A percentile compares a stretch with the other conserved stretches of the same genome.
Evolutionary conservation across 148 eudicot genomes (phyloP).

Genomic region (Vaccinium corymbosum): DNA sequence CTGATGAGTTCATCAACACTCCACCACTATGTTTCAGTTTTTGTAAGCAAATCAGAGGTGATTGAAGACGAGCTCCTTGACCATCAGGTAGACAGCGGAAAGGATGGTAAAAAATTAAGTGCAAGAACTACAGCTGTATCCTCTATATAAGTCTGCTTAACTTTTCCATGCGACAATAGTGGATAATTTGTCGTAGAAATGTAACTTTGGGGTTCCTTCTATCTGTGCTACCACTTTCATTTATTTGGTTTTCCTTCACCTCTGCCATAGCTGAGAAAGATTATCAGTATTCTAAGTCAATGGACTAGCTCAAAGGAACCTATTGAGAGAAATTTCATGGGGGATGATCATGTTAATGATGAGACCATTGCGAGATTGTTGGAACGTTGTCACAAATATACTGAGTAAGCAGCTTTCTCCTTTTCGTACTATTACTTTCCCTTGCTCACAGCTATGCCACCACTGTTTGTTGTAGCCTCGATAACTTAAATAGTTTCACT

Average conservation of each 20-base stretch:
- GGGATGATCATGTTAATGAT: conserved; percentile 33
- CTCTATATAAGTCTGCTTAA: conserved; percentile 24
- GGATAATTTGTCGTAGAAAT: not conserved
- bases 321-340: conserved; percentile 13
- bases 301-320: conserved; percentile 53
- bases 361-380: conserved; percentile 54
- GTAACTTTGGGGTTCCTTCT: not conserved
- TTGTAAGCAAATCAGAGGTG: conserved; percentile 57
- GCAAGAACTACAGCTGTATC: conserved; percentile 69
- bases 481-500: not conserved
- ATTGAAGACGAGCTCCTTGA: conserved; percentile 81
- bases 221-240: not conserved
- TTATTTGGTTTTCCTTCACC: conserved; percentile 42
- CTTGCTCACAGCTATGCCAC: not conserved
- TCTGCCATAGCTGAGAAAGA: conserved; percentile 48
- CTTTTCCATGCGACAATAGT: not conserved
- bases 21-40: conserved; percentile 38
- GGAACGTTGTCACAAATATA: conserved; percentile 47
- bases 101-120: conserved; percentile 27
- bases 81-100: conserved; percentile 30
- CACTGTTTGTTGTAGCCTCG: not conserved
- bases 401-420: conserved; percentile 28
- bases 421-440: not conserved
- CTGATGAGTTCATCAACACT: conserved; percentile 53
- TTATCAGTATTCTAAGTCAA: conserved; percentile 42